phyloP scores from a whole-genome alignment of 2,329 filamentous ascomycete species.

The Alternaria tenuissima region DNA sequence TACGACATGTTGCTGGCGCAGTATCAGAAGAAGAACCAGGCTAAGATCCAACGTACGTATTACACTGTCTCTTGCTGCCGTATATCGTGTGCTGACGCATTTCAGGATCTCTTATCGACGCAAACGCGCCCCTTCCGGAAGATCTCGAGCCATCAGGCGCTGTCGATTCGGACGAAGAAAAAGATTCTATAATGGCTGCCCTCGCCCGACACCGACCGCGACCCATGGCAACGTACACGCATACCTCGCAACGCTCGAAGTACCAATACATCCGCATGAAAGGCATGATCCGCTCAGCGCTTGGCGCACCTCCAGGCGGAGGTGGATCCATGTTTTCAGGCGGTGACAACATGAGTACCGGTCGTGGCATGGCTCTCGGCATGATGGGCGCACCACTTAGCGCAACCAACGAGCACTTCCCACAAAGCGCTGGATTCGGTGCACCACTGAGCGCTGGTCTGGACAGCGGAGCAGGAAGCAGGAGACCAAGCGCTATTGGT shows the following conservation, averaged over 20 bases:
- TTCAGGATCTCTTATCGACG: conserved; percentile 89
- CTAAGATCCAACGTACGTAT: conserved; percentile 89
- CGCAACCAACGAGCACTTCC: conserved; percentile 42
- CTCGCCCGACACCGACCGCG: conserved; percentile 76
- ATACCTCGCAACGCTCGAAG: conserved; percentile 61
- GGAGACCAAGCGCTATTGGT: conserved; percentile 43
- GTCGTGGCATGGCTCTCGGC: conserved; percentile 38
- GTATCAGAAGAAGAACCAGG: conserved; percentile 93
- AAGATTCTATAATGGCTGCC: conserved; percentile 84
- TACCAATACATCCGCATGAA: conserved; percentile 71
- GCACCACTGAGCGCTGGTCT: conserved; percentile 43
- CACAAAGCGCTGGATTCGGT: conserved; percentile 39
- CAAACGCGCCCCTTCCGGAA: conserved; percentile 88
- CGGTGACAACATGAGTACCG: conserved; percentile 32
- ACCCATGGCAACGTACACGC: conserved; percentile 73
- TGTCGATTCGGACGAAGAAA: conserved; percentile 95
- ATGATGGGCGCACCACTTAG: conserved; percentile 44
- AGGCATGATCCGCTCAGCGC: conserved; percentile 67
- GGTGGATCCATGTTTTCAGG: conserved; percentile 33
- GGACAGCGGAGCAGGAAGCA: conserved; percentile 35
- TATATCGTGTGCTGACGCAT: conserved; percentile 9
- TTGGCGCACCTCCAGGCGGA: conserved; percentile 56
- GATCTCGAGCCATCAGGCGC: conserved; percentile 75
- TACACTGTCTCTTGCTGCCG: too few species aligned
- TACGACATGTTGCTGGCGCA: conserved; percentile 85